These are phyloP conservation scores for Elsinoe necatrix DNA, from an alignment of 2,329 filamentous ascomycete species.

Conservation along the genomic window DNA sequence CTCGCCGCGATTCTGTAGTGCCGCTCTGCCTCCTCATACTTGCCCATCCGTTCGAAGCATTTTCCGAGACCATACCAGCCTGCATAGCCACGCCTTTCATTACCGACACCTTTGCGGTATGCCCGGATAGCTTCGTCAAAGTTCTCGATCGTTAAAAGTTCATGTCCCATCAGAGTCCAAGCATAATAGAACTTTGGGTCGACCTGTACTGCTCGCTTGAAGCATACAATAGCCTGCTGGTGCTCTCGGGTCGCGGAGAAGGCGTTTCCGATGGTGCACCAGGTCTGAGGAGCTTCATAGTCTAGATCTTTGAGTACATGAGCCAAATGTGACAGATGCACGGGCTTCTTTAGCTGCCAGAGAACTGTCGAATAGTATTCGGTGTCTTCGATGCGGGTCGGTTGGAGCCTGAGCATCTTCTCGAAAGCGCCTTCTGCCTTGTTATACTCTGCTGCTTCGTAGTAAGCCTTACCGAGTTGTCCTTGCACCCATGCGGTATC, in stretches of 20 bases:
- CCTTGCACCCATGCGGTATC: constrained; percentile 91
- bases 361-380: constrained; percentile 97
- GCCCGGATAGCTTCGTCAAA: constrained; percentile 87
- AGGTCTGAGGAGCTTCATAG: constrained; percentile 85
- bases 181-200: constrained; percentile 89
- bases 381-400: constrained; percentile 85
- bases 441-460: constrained; percentile 77
- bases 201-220: constrained; percentile 86
- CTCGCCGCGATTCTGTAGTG: constrained; percentile 81
- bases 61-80: constrained; percentile 89
- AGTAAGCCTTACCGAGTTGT: constrained; percentile 82
- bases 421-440: constrained; percentile 84
- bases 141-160: constrained; percentile 92
- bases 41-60: constrained; percentile 48
- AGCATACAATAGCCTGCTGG: constrained; percentile 88
- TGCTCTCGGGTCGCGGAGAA: constrained; percentile 89
- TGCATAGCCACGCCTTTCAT: constrained; percentile 87
- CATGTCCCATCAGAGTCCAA: constrained; percentile 90
- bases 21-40: constrained; percentile 68
- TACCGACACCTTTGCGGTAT: constrained; percentile 77
- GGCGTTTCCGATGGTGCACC: constrained; percentile 91
- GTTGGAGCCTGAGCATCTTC: constrained; percentile 68
- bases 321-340: constrained; percentile 82
- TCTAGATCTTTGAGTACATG: constrained; percentile 82
- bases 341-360: constrained; percentile 94